Base-by-base conservation (phyloP, 192 early-diverging fungal genomes). In the Podila minutissima region DNA sequence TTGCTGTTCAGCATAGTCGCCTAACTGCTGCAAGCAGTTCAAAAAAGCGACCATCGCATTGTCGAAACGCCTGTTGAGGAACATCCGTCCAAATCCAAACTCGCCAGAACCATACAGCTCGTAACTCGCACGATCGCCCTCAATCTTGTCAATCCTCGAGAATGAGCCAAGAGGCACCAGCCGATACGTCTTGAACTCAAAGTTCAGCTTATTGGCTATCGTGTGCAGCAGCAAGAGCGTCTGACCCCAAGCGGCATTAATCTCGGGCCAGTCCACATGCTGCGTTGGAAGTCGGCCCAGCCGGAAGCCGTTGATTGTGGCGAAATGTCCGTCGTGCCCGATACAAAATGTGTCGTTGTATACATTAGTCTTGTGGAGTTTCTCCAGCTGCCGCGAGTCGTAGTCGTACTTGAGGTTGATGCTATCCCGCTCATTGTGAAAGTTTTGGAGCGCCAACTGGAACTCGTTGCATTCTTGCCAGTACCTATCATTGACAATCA, bases 221-320 rank as follows among this genome's bases (percentile, higher is more conserved):
- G 95, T 95, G 77, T 97, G 93, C 26, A 99, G 71, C 64, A 99
- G 83, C 26, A 99, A 82, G 41, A 95, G 66, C 7, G 94, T 88
- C 72, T 97, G 96, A 22, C 97, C 97, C 93, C 96, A 93, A 2
- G 94, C 97, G 0, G 97, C 96, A 85, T 99, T 99, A 65, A 99
- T 97, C 85, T 99, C 97, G 28, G 83, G 86, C 97, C 97, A 99
- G 48, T 97, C 96, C 35, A 99, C 96, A 38, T 87, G 88, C 71
- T 94, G 89, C 7, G 85, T 84, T 12, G 91, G 88, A 13, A 96
- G 86, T 28, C 94, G 89, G 22, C 97, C 97, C 50, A 99, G 74
- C 26, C 97, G 86, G 66, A 97, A 95, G 2, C 95, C 96, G 82
- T 99, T 98, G 74, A 99, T 99, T 11, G 94, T 96, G 10, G 93